Evolutionary conservation across 2,329 filamentous ascomycete genomes (phyloP).

Genomic region (Rhynchosporium agropyri): DNA sequence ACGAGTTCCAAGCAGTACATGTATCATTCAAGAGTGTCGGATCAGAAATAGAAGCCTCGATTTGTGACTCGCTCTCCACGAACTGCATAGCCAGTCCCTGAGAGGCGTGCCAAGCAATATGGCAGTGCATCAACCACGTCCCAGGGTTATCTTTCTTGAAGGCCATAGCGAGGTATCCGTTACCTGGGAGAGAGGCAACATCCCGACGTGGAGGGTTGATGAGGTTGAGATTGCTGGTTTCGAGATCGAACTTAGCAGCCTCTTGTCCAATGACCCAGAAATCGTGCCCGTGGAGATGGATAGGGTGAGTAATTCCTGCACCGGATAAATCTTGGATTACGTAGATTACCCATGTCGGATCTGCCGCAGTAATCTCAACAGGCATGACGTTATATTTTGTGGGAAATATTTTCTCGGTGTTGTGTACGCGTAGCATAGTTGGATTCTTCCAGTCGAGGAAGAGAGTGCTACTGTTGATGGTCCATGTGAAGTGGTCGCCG

Average conservation of each 20-base stretch:
- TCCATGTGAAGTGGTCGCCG: constrained; percentile 49
- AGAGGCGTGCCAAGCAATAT: constrained; percentile 55
- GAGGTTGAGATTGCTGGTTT: constrained; percentile 39
- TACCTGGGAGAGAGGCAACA: constrained; percentile 50
- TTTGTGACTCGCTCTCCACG: constrained; percentile 44
- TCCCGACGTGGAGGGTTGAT: constrained; percentile 56
- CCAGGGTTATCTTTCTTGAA: constrained; percentile 43
- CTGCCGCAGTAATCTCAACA: constrained; percentile 27
- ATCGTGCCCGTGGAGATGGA: constrained; percentile 56
- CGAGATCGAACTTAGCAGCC: constrained; percentile 43
- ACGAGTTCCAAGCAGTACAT: constrained; percentile 34
- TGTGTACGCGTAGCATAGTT: constrained; percentile 45
- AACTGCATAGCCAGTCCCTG: constrained; percentile 57
- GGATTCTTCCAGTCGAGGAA: constrained; percentile 52
- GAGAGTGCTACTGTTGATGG: constrained; percentile 52
- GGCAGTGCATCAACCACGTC: constrained; percentile 43
- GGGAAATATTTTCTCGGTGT: constrained; percentile 39
- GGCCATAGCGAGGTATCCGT: constrained; percentile 40
- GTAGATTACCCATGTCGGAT: constrained; percentile 34
- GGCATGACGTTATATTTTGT: constrained; percentile 35
- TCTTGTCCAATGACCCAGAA: constrained; percentile 52
- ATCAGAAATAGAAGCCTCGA: constrained; percentile 29
- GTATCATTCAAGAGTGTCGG: constrained; percentile 27
- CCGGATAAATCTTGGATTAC: constrained; percentile 38
- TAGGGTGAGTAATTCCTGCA: constrained; percentile 37